Base-by-base conservation (phyloP, 2,329 filamentous ascomycete species). In the Trichoderma brevicompactum region DNA sequence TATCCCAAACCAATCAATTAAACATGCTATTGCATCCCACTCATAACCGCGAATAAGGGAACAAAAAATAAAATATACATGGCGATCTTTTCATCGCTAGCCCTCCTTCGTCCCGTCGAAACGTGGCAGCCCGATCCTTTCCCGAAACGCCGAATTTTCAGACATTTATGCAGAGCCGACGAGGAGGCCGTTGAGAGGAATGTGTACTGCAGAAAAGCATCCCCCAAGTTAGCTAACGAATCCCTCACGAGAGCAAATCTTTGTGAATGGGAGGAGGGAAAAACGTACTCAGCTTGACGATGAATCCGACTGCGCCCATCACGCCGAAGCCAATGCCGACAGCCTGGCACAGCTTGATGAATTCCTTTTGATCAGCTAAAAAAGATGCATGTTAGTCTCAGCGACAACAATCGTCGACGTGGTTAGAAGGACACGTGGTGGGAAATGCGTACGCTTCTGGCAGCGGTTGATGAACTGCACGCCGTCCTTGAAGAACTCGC, bases 301-400 rank as follows among this genome's bases (percentile, higher is more conserved):
- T 77, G 78, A 89, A 90, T 68, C 88, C 88, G 65, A 90, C 88
- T 54, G 86, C 85, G 68, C 87, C 87, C 87, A 89, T 90, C 77
- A 90, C 84, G 68, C 90, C 77, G 79, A 90, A 90, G 66, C 88
- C 88, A 68, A 89, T 83, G 66, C 87, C 88, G 68, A 90, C 88
- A 67, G 88, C 88, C 79, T 83, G 81, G 74, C 78, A 80, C 65
- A 81, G 76, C 69, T 78, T 77, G 62, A 80, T 72, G 68, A 81
- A 81, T 71, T 81, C 79, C 68, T 78, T 76, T 69, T 76, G 74
- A 62, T 81, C 79, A 64, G 79, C 79, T 79, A 60, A 17, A n/a
- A 8, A 50, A 41, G 2, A 38, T 1, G 2, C 13, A 19, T 15
- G 49, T 63, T 54, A 63, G 59, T 52, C 46, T 38, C 32, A 13